Evolutionary conservation across 2,329 filamentous ascomycete species (phyloP).

Genomic region (Periconia sp.): DNA sequence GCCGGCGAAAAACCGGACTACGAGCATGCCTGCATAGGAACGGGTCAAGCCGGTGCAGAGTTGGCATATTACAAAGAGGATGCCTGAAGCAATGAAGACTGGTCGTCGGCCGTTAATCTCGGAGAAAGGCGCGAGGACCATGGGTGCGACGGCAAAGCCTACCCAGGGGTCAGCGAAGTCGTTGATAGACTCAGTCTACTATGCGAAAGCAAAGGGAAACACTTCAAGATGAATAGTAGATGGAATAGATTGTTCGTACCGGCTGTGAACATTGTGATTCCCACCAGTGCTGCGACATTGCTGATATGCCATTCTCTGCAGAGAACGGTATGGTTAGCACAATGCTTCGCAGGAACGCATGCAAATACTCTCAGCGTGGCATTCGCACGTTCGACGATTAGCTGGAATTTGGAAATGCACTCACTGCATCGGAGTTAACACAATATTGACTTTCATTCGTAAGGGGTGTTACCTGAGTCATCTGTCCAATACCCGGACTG

Average conservation of each 20-base stretch:
- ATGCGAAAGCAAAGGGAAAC: neutral
- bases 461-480: too few species aligned
- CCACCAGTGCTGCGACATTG: constrained; percentile 69
- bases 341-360: too few species aligned
- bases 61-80: constrained; percentile 74
- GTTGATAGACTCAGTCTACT: neutral
- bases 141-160: constrained; percentile 83
- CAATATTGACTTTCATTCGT: too few species aligned
- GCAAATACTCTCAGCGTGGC: too few species aligned
- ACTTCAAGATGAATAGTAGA: neutral
- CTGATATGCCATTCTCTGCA: constrained; percentile 73
- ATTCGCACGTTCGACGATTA: too few species aligned
- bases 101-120: constrained; percentile 88
- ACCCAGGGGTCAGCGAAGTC: constrained; percentile 1
- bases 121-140: constrained; percentile 85
- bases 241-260: constrained; percentile 22
- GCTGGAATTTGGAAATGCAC: too few species aligned
- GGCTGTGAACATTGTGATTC: constrained; percentile 79
- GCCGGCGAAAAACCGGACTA: constrained; percentile 77
- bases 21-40: constrained; percentile 73
- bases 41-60: constrained; percentile 75
- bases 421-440: too few species aligned
- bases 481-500: constrained; percentile 69
- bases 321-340: too few species aligned
- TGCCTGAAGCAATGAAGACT: constrained; percentile 76